These are phyloP conservation scores for Pisolithus albus DNA, from an alignment of 768 basidiomycete genomes.

Conservation along the genomic window DNA sequence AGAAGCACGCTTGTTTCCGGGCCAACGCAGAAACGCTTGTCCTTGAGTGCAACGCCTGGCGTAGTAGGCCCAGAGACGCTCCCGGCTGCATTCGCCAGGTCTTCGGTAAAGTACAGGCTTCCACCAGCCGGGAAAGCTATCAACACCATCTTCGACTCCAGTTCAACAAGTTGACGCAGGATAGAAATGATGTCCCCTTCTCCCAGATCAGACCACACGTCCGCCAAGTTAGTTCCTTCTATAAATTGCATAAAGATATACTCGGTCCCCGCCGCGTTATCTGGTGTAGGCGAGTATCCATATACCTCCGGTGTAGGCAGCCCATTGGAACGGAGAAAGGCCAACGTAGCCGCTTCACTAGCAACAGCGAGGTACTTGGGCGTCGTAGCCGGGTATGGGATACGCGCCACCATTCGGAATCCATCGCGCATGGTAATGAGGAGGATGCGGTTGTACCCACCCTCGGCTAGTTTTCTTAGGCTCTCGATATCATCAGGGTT, in stretches of 20 bases:
- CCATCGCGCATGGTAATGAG: too few relatives aligned
- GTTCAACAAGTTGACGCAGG: constrained; percentile 37
- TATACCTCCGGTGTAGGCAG: constrained; percentile 27
- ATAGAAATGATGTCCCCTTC: constrained; percentile 36
- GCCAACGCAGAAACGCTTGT: constrained; percentile 40
- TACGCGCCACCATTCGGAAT: constrained; percentile 8
- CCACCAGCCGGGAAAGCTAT: constrained; percentile 43
- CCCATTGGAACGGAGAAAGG: constrained; percentile 16
- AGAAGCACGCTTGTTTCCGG: constrained; percentile 37
- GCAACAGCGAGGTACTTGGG: constrained; percentile 24
- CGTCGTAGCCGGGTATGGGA: constrained; percentile 8
- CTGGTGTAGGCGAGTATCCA: constrained; percentile 22
- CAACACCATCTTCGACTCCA: constrained; percentile 45
- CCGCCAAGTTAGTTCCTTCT: constrained; percentile 18
- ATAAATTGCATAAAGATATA: constrained; percentile 30
- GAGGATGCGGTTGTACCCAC: too few relatives aligned
- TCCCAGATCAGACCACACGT: constrained; percentile 31
- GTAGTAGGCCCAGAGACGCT: neutral
- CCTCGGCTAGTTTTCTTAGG: too few relatives aligned
- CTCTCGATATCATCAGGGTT: too few relatives aligned
- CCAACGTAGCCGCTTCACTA: constrained; percentile 26
- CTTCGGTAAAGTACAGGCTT: constrained; percentile 42
- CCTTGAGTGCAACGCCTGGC: constrained; percentile 29
- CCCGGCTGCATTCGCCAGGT: constrained; percentile 36
- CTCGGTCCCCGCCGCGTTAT: constrained; percentile 23